Conservation (phyloP, 257 asterid species). For the Solanum chiquidenum region DNA sequence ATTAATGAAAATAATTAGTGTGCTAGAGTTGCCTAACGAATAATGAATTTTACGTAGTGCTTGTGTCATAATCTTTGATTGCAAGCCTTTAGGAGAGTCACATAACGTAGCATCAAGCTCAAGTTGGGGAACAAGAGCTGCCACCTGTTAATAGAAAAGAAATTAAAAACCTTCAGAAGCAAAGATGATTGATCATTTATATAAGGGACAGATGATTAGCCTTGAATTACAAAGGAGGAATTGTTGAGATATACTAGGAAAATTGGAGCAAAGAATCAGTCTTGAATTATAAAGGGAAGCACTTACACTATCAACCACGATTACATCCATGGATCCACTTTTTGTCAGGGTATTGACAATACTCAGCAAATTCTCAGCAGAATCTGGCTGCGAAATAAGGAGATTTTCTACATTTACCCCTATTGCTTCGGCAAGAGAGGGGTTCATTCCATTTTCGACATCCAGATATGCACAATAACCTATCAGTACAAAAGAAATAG, state of each 20-base stretch:
- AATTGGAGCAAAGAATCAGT: not conserved
- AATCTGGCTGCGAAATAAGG: conserved; percentile 94
- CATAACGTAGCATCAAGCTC: conserved; percentile 47
- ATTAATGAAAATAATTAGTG: conserved; percentile 80
- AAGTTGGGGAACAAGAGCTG: conserved; percentile 85
- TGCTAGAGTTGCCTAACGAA: conserved; percentile 69
- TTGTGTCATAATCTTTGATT: conserved; percentile 68
- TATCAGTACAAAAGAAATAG: conserved; percentile 17
- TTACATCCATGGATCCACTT: conserved; percentile 75
- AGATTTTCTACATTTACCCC: conserved; percentile 72
- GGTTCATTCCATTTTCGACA: conserved; percentile 88
- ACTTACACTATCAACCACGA: conserved; percentile 96
- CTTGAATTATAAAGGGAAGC: not conserved
- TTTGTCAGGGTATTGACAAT: conserved; percentile 87
- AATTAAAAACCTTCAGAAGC: not conserved
- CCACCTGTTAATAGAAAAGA: conserved; percentile 55
- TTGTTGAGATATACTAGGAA: not conserved
- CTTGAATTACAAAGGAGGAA: not conserved
- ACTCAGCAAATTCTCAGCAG: conserved; percentile 88
- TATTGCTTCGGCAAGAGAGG: conserved; percentile 73
- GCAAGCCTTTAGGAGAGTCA: conserved; percentile 44
- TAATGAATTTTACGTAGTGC: conserved; percentile 80
- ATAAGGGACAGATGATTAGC: not conserved
- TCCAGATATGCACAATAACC: conserved; percentile 97
- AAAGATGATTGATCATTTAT: not conserved